A percentile compares a stretch with the other conserved stretches of the same genome.
Conservation (phyloP, 345 rosid species). For the Ceriops zippeliana region DNA sequence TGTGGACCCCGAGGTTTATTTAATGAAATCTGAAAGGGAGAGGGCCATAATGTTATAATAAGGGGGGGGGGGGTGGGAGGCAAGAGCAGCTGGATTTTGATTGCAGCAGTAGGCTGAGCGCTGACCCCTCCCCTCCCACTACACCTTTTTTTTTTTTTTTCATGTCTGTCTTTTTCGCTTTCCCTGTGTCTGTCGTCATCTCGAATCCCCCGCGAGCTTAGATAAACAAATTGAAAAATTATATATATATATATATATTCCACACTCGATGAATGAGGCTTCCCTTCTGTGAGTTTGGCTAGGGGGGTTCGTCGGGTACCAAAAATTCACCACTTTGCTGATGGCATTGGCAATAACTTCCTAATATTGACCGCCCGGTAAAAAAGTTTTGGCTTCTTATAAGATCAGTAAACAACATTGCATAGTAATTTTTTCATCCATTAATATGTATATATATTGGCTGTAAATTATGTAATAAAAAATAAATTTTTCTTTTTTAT, state of each 20-base stretch:
- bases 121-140: neutral
- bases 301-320: no score
- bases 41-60: constrained; percentile 19
- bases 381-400: no score
- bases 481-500: no score
- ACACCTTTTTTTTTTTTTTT: constrained; percentile 7
- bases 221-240: constrained; percentile 21
- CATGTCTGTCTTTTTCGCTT: constrained; percentile 5
- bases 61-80: constrained; percentile 21
- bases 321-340: no score
- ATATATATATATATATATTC: neutral
- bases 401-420: no score
- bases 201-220: constrained; percentile 43
- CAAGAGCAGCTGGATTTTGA: constrained; percentile 26
- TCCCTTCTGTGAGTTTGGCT: constrained; percentile 22
- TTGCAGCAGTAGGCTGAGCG: constrained; percentile 12
- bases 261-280: constrained; percentile 42
- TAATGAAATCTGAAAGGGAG: neutral
- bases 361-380: no score
- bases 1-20: no score
- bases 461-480: no score
- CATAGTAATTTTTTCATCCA: no score
- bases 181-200: constrained; percentile 34
- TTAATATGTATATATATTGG: no score
- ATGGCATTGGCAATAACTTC: no score